Evolutionary conservation across 495 filamentous ascomycete species (phyloP).

Genomic region (Lepraria neglecta): DNA sequence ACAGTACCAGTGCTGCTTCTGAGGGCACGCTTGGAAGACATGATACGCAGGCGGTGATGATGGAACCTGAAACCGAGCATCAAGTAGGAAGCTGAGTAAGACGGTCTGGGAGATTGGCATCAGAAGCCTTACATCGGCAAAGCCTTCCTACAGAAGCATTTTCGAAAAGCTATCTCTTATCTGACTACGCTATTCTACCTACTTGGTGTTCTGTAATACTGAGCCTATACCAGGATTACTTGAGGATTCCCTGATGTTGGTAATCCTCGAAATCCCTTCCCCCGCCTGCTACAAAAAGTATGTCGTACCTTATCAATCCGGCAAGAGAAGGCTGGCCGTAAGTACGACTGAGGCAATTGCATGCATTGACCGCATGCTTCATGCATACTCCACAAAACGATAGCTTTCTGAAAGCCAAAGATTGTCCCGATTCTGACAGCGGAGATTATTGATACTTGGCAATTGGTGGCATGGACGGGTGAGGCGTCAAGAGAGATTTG

Average conservation of each 20-base stretch:
- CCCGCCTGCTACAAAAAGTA: background rate
- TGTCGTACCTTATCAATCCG: background rate
- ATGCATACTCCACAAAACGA: background rate
- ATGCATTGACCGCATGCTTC: background rate
- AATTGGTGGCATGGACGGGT: conserved; percentile 8
- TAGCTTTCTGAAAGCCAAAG: background rate
- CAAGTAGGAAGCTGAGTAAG: background rate
- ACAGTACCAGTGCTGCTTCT: conserved; percentile 9
- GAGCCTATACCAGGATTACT: background rate
- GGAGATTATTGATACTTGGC: conserved; percentile 21
- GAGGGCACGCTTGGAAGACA: conserved; percentile 4
- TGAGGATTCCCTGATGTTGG: background rate
- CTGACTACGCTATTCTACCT: background rate
- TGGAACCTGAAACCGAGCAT: background rate
- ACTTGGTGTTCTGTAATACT: background rate
- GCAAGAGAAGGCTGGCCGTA: background rate
- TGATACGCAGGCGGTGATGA: background rate
- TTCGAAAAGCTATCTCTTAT: background rate
- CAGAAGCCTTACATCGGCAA: background rate
- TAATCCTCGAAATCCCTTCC: background rate
- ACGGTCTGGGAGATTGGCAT: background rate
- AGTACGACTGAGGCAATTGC: background rate
- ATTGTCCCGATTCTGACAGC: conserved; percentile 13
- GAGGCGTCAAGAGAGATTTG: conserved; percentile 22
- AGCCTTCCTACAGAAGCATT: background rate